Evolutionary conservation across 345 rosid genomes (phyloP).

Genomic region (Arabis alpina): DNA sequence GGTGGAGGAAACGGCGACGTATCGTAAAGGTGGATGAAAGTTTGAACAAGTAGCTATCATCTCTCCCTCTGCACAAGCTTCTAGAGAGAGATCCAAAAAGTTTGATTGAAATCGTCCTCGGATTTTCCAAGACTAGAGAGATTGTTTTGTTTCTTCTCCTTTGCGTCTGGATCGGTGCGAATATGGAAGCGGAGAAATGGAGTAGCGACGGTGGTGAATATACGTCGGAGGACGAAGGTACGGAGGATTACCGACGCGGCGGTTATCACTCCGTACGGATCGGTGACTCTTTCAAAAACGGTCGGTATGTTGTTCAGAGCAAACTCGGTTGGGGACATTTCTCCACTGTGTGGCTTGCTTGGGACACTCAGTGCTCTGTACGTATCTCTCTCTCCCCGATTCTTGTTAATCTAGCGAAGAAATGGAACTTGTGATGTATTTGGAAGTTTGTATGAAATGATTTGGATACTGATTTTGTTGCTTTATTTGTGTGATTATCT

Average conservation of each 20-base stretch:
- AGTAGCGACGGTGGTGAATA: slow-evolving; percentile 64
- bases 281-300: slow-evolving; percentile 85
- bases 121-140: slow-evolving; percentile 14
- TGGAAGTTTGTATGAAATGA: neutral
- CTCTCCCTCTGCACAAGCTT: slow-evolving; percentile 33
- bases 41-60: slow-evolving; percentile 36
- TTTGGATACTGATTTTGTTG: neutral
- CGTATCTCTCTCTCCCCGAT: neutral
- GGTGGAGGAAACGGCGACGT: slow-evolving; percentile 38
- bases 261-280: slow-evolving; percentile 88
- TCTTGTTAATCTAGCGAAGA: slow-evolving; percentile 9
- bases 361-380: slow-evolving; percentile 83
- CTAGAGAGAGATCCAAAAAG: slow-evolving; percentile 34
- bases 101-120: slow-evolving; percentile 30
- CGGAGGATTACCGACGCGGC: slow-evolving; percentile 85
- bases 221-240: slow-evolving; percentile 96
- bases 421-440: neutral
- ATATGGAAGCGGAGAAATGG: slow-evolving; percentile 62
- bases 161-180: slow-evolving; percentile 20
- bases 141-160: neutral
- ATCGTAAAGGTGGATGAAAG: slow-evolving; percentile 32
- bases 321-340: slow-evolving; percentile 99
- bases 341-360: slow-evolving; percentile 97
- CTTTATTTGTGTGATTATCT: slow-evolving; percentile 1
- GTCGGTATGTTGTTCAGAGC: slow-evolving; percentile 76